Percentiles rank a stretch among this genome's conserved stretches.
Conservation (phyloP, 208 protist species). For the Plasmodiophora brassicae region DNA sequence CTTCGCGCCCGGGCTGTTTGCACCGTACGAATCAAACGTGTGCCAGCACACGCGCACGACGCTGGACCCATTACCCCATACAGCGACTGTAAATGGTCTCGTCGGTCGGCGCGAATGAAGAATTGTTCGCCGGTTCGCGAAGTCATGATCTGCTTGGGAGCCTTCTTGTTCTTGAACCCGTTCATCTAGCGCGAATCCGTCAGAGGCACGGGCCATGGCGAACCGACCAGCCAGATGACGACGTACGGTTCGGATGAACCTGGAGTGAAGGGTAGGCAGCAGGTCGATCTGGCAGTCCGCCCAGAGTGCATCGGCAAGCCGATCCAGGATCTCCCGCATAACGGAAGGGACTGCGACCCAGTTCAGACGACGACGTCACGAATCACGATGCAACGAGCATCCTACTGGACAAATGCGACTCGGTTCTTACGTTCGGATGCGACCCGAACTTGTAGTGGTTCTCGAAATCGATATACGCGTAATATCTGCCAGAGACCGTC, state of each 20-base stretch:
- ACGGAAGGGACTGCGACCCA: background rate
- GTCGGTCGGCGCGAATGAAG: background rate
- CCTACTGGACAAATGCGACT: background rate
- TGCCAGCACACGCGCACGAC: background rate
- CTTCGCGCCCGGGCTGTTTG: background rate
- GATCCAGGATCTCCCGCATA: background rate
- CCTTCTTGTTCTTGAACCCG: conserved; percentile 28
- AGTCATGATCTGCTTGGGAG: conserved; percentile 3
- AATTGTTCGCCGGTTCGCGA: background rate
- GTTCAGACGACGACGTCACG: background rate
- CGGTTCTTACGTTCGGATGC: background rate
- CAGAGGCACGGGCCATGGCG: background rate
- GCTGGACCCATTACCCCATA: background rate
- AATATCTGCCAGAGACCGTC: background rate
- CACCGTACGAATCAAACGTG: too few species aligned
- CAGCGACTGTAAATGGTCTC: background rate
- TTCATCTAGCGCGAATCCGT: background rate
- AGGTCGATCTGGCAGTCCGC: background rate
- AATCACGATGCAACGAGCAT: background rate
- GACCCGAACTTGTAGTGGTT: background rate
- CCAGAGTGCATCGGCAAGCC: background rate
- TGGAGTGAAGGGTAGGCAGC: background rate
- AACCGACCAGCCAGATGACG: background rate
- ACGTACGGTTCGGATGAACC: background rate
- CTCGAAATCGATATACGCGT: conserved; percentile 11